These are phyloP conservation scores for Beauveria pseudobassiana DNA, from an alignment of 2,329 filamentous ascomycete species.

Conservation along the genomic window DNA sequence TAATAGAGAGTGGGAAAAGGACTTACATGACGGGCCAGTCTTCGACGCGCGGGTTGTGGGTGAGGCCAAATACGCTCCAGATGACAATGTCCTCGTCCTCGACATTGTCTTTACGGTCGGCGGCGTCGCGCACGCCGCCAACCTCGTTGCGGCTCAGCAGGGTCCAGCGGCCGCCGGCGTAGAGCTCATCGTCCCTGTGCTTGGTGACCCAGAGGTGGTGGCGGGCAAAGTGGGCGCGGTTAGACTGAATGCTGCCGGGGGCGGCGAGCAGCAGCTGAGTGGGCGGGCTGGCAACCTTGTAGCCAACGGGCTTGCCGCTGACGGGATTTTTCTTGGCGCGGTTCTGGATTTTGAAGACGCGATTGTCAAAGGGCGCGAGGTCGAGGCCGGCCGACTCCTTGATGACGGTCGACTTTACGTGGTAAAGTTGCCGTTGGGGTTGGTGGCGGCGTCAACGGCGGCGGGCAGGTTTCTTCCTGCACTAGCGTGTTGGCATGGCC, in stretches of 20 bases:
- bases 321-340: slow-evolving; percentile 32
- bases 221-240: slow-evolving; percentile 33
- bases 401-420: slow-evolving; percentile 37
- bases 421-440: slow-evolving; percentile 42
- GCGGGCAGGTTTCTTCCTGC: slow-evolving; percentile 34
- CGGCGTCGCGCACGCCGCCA: slow-evolving; percentile 31
- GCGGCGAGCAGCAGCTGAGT: slow-evolving; percentile 35
- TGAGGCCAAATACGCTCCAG: slow-evolving; percentile 53
- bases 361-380: slow-evolving; percentile 40
- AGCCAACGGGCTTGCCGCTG: slow-evolving; percentile 38
- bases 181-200: slow-evolving; percentile 37
- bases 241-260: slow-evolving; percentile 30
- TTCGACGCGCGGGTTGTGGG: slow-evolving; percentile 57
- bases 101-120: slow-evolving; percentile 37
- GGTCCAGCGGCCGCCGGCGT: slow-evolving; percentile 35
- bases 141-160: slow-evolving; percentile 32
- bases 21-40: slow-evolving; percentile 61
- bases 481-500: slow-evolving; percentile 49
- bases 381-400: slow-evolving; percentile 39
- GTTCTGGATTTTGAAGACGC: slow-evolving; percentile 45
- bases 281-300: slow-evolving; percentile 35
- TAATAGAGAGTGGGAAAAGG: background rate
- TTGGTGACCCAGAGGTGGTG: slow-evolving; percentile 41
- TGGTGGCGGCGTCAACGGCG: slow-evolving; percentile 31
- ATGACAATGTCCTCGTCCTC: slow-evolving; percentile 45